phyloP scores from a whole-genome alignment of 2,329 filamentous ascomycete genomes.

The Rhexocercosporidium sp. region DNA sequence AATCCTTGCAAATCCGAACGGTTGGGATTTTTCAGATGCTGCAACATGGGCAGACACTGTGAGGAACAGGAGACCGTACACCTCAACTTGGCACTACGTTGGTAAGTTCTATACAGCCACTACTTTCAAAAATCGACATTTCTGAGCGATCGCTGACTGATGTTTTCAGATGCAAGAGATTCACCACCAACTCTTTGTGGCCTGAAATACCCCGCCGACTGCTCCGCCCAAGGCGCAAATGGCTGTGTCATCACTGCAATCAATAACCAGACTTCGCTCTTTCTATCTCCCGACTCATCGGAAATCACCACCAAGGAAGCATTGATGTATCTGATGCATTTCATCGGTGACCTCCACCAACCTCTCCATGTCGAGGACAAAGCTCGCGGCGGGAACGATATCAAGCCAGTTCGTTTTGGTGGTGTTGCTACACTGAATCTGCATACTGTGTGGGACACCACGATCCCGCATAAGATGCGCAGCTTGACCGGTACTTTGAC shows the following conservation, averaged over 20 bases:
- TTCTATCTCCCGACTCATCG: slow-evolving; percentile 54
- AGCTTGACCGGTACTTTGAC: slow-evolving; percentile 47
- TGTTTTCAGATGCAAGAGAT: slow-evolving; percentile 47
- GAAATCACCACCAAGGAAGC: slow-evolving; percentile 22
- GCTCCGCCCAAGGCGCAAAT: slow-evolving; percentile 49
- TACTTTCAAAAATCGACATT: too few species aligned
- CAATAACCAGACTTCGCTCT: slow-evolving; percentile 51
- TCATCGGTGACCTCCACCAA: slow-evolving; percentile 71
- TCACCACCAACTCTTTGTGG: not conserved
- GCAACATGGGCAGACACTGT: slow-evolving; percentile 21
- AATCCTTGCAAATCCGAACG: slow-evolving; percentile 12
- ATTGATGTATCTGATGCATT: slow-evolving; percentile 70
- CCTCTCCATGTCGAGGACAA: slow-evolving; percentile 69
- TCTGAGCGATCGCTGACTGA: not conserved
- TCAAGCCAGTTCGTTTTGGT: slow-evolving; percentile 65
- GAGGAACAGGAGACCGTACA: slow-evolving; percentile 58
- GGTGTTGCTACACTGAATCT: slow-evolving; percentile 58
- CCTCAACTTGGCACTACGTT: slow-evolving; percentile 68
- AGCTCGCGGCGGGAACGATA: slow-evolving; percentile 68
- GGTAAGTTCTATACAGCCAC: slow-evolving; percentile 60
- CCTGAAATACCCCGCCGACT: slow-evolving; percentile 48
- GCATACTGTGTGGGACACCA: slow-evolving; percentile 75
- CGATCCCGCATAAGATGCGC: slow-evolving; percentile 66
- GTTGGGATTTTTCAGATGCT: slow-evolving; percentile 19
- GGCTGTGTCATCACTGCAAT: slow-evolving; percentile 60